Base-by-base conservation (phyloP, 108 stramenopile genomes). In the Nitzschia palea region DNA sequence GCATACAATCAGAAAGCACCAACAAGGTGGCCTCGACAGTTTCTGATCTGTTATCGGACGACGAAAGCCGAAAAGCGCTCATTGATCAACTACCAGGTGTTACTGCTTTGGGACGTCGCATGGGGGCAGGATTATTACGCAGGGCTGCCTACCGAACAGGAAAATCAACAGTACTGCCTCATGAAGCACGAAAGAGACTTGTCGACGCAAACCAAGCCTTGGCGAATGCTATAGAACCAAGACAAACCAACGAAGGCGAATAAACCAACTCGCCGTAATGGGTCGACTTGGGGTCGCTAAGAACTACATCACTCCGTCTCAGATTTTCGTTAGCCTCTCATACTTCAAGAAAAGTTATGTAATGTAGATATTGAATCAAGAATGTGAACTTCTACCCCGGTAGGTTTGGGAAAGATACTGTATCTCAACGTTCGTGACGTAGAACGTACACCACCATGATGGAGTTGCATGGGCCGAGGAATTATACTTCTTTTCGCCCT, bases 81-180 rank as follows among this genome's bases (percentile, higher is more conserved):
- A 48, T 81, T 0, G 85, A 85, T 9, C 82, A 81, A 26, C 43
- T 89, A 6, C 83, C 85, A 3, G 81, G 83, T 2, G 79, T 86
- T 22, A 59, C 80, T 0, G 57, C 78, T 12, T 57, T 89, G 17
- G 83, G 82, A 17, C 42, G 88, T 20, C 72, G 83, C 9, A 44
- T 89, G 6, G 83, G 85, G 0, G 85, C 88, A 12, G 85, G 88
- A 17, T 57, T 89, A 28, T 72, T 89, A n/a, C 85, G 88, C 2
- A 65, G 88, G n/a, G 88, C 88, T 15, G 88, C 88, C 15, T 86
- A 80, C 45, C 71, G 88, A 26, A 77, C 88, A 6, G 79, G 80
- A 50, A 67, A 73, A 30, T 71, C 83, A 17, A 68, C 78, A 14
- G 64, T 70, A 9, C 44, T 89, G 6, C 85, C 88, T 3, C 81